phyloP scores from a whole-genome alignment of 164 flowering plant genomes.

The Umbellularia californica region DNA sequence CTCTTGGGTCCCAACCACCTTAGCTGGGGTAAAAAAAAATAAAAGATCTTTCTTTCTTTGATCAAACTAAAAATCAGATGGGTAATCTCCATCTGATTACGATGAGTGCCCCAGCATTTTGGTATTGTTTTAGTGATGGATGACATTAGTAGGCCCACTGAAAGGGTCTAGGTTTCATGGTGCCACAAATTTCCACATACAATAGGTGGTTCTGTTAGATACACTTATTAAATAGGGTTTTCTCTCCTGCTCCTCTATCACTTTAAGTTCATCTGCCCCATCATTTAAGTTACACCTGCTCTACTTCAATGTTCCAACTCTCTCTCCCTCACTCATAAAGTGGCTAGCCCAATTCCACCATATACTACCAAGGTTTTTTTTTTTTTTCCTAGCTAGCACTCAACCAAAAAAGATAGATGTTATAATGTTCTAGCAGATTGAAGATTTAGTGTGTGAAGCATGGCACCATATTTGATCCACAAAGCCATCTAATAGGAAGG shows the following conservation, averaged over 20 bases:
- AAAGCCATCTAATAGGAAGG: no score
- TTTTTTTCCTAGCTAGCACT: neutral
- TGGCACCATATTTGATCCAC: no score
- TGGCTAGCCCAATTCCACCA: neutral
- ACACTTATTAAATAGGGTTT: neutral
- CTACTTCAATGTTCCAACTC: neutral
- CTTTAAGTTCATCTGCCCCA: conserved; percentile 5
- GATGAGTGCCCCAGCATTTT: no score
- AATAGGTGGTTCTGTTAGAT: conserved; percentile 3
- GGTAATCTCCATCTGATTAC: no score
- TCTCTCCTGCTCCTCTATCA: neutral
- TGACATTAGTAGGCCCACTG: neutral
- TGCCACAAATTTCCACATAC: no score
- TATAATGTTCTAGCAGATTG: no score
- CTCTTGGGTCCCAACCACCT: no score
- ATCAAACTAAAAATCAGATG: no score
- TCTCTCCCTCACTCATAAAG: neutral
- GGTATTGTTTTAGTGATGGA: no score
- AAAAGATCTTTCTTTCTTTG: no score
- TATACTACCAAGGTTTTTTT: neutral
- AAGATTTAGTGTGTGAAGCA: no score
- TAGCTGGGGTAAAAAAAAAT: no score
- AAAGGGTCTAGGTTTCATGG: neutral
- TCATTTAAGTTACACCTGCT: conserved; percentile 6
- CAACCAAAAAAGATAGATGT: neutral